phyloP scores from a whole-genome alignment of 371 early-diverging fungal species.

The Mycotypha africana region DNA sequence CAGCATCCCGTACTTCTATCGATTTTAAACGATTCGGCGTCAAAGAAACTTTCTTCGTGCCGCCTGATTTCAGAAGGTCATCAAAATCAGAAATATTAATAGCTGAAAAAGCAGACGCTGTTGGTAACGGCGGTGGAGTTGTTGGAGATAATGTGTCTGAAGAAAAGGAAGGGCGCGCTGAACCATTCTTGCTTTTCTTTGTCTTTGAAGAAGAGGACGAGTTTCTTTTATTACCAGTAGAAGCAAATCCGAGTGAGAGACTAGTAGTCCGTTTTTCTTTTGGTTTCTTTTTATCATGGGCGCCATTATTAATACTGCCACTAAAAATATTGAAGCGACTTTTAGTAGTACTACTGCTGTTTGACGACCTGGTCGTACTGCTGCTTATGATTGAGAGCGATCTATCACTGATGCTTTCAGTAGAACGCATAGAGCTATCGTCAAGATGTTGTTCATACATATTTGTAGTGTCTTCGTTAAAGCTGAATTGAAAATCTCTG shows the following conservation, averaged over 20 bases:
- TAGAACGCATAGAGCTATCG: conserved; percentile 11
- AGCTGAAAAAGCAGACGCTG: no score
- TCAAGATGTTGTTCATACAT: no score
- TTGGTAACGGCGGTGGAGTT: conserved; percentile 6
- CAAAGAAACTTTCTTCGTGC: conserved; percentile 53
- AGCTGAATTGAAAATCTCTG: no score
- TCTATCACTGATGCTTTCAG: conserved; percentile 11
- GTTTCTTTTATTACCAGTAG: no score
- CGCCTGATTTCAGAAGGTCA: conserved; percentile 49
- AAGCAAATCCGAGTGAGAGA: conserved; percentile 5
- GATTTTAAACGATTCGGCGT: conserved; percentile 58
- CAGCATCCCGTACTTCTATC: conserved; percentile 42
- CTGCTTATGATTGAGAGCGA: conserved; percentile 14
- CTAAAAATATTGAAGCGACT: conserved; percentile 16
- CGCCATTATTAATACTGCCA: neutral
- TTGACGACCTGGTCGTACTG: conserved; percentile 11
- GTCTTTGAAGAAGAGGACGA: neutral
- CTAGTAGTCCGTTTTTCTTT: no score
- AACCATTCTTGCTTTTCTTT: no score
- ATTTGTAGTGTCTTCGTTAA: no score
- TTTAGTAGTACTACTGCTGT: no score
- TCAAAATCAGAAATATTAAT: no score
- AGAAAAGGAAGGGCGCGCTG: conserved; percentile 3
- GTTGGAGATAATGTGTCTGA: conserved; percentile 9
- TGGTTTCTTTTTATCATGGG: conserved; percentile 1